These are phyloP conservation scores for Colletotrichum tropicale DNA, from an alignment of 2,329 filamentous ascomycete genomes.

Conservation along the genomic window DNA sequence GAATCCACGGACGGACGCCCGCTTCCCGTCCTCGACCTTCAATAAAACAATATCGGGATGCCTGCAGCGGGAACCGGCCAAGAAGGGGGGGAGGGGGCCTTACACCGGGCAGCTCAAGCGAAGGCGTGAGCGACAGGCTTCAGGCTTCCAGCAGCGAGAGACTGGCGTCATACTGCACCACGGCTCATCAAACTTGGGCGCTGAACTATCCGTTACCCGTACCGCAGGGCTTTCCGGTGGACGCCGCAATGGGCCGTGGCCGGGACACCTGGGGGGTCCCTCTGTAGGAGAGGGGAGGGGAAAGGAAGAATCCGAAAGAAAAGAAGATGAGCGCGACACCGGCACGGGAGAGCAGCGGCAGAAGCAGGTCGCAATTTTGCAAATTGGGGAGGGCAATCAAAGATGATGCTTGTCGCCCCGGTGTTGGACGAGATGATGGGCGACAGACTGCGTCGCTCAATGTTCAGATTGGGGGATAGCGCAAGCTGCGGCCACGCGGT, in stretches of 20 bases:
- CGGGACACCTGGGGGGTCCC: not conserved
- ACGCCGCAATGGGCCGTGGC: not conserved
- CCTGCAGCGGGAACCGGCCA: not conserved
- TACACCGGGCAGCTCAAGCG: not conserved
- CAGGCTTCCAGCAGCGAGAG: not conserved
- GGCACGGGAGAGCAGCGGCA: not conserved
- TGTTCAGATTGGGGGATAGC: conserved; percentile 5
- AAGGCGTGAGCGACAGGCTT: not conserved
- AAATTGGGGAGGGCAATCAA: conserved; percentile 13
- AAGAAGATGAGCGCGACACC: not conserved
- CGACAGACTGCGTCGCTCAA: not conserved
- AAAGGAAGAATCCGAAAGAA: not conserved
- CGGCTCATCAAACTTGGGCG: not conserved
- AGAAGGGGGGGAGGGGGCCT: not conserved
- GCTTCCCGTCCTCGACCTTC: not conserved
- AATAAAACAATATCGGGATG: conserved; percentile 5
- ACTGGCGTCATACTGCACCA: conserved; percentile 13
- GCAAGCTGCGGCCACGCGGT: not conserved
- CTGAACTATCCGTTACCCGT: not conserved
- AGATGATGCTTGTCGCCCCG: not conserved
- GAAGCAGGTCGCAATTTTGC: not conserved
- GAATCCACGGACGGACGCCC: not conserved
- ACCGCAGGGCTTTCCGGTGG: not conserved
- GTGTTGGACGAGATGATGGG: conserved; percentile 2
- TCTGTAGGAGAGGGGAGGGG: not conserved